Evolutionary conservation across 805 yeast genomes (phyloP), one percentile per base, ranked within the genome.

Genomic region (Myxozyma udenii): DNA sequence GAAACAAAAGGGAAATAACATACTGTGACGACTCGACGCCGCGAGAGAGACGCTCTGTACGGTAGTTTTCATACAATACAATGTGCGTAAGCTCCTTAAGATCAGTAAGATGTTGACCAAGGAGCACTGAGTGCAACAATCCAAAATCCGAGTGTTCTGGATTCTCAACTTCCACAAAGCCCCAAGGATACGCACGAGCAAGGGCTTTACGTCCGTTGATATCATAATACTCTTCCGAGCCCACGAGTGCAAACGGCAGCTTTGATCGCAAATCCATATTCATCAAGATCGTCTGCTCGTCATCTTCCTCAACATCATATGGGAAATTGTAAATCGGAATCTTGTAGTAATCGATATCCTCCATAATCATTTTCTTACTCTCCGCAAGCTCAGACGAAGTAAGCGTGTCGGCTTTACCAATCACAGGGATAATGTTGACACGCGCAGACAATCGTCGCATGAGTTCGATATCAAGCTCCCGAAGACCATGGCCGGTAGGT

Each of bases 21-120:
- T 47, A 42, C 49, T 37, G 43, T 2, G 44, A 21, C 5, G 50
- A 47, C 12, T 48, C 56, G 33, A 51, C 63, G 21, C 62, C 56
- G 39, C 53, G 51, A 5, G 86, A 79, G 61, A 86, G 73, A 62
- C 85, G 77, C 64, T 85, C 90, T 19, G 93, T 83, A 71, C 95
- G 78, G 66, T 85, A 85, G 51, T 83, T 81, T 65, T 85, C 95
- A 68, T 85, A 85, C 48, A 85, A 70, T 68, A 81, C 74, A 61
- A 81, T 86, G 62, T 84, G 88, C 25, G 95, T 87, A 53, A 85
- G 73, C 63, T 86, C 95, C 69, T 85, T 85, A 64, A 85, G 79
- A 63, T 85, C 93, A 65, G 82, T 85, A 60, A 86, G 72, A 66
- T 87, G 95, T n/a, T 90, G 79, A 4, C 95, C 95, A 64, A 87